Base-by-base conservation (phyloP, 2,329 filamentous ascomycete genomes). In the Sclerotiophoma versabilis region DNA sequence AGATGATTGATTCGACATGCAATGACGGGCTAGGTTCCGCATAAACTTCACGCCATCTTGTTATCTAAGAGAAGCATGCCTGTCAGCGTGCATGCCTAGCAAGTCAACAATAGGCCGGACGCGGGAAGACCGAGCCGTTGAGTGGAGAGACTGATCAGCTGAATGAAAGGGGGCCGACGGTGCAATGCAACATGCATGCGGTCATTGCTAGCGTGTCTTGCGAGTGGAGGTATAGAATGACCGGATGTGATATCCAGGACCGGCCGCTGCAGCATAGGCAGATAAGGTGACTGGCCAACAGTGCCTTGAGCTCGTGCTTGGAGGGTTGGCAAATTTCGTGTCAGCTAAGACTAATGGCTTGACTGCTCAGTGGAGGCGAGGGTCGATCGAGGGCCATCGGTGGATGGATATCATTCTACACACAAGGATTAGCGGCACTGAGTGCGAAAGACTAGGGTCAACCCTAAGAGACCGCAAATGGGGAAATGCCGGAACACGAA, bases 271-370 rank as follows among this genome's bases (percentile, higher is more conserved):
- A 79, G 74, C 62, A 66, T 61, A 58, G 57, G 63, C 58, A 70
- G 78, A 79, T 79, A 80, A 79, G 76, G 75, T 80, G 76, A 80
- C 78, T 80, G 77, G 77, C 60, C 62, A 64, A 68, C 62, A 66
- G 74, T 73, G 71, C 61, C 64, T 72, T 63, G 53, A 66, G 55
- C 64, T 63, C 53, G 62, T 59, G 54, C 55, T 58, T 44, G 66
- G 65, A 56, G 67, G 68, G 51, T 64, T 60, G 66, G 64, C 57
- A 69, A 55, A 55, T 47, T 59, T 58, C 57, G 69, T 70, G 69
- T 69, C 65, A 71, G 65, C 69, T 65, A 70, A 69, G 68, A 53
- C 56, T 34, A 57, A 61, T 58, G 61, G 58, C 56, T 65, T 58
- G 60, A 51, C 55, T 58, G 54, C 59, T 54, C 58, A 61, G 60